Evolutionary conservation across 2,329 filamentous ascomycete species (phyloP).

Genomic region (Colletotrichum musicola): DNA sequence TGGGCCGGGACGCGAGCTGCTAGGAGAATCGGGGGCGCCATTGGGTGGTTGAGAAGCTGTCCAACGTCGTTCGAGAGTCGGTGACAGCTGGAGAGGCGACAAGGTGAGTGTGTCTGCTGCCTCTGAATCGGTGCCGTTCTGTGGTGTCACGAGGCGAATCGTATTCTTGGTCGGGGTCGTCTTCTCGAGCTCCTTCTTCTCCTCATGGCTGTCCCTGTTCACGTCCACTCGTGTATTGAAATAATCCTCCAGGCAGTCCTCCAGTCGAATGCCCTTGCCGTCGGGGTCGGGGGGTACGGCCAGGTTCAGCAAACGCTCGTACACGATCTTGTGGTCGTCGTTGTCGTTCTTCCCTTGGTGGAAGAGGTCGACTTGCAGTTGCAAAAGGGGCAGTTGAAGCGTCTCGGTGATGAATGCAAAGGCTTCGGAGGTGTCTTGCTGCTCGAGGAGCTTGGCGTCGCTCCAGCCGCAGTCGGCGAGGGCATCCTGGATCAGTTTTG

Average conservation of each 20-base stretch:
- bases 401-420: conserved; percentile 95
- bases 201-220: conserved; percentile 75
- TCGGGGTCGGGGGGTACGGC: conserved; percentile 85
- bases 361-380: conserved; percentile 93
- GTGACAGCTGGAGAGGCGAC: conserved; percentile 49
- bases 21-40: conserved; percentile 39
- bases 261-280: conserved; percentile 80
- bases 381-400: conserved; percentile 86
- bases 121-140: conserved; percentile 44
- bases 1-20: conserved; percentile 49
- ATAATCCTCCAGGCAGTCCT: conserved; percentile 92
- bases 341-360: conserved; percentile 88
- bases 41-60: conserved; percentile 23
- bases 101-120: conserved; percentile 50
- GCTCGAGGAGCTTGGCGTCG: conserved; percentile 80
- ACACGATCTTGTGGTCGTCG: conserved; percentile 95
- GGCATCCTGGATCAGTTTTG: conserved; percentile 83
- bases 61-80: conserved; percentile 40
- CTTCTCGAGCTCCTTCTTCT: conserved; percentile 58
- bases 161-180: conserved; percentile 47
- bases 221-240: conserved; percentile 97
- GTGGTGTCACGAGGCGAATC: conserved; percentile 50
- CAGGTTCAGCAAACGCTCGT: conserved; percentile 90
- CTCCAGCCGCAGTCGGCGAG: conserved; percentile 89
- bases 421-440: conserved; percentile 96